Evolutionary conservation across 768 basidiomycete species (phyloP), one percentile per base, ranked within the genome.

Genomic region (Daedaleopsis sinensis): DNA sequence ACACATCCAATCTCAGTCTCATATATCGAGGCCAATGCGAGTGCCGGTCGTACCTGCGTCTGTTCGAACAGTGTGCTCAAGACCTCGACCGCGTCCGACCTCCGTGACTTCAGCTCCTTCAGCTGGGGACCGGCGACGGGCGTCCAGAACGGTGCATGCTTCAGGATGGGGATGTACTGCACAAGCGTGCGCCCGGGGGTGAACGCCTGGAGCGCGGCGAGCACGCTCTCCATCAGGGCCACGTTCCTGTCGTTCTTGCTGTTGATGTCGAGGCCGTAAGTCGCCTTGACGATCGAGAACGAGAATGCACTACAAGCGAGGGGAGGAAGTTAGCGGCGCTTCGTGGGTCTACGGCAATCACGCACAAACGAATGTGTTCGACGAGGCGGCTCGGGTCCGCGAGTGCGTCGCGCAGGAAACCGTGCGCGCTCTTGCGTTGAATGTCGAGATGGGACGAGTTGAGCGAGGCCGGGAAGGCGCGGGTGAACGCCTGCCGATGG

Each of bases 251-350:
- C 69, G 32, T 64, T 43, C 18, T 58, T 52, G 32, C 27, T 42
- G 39, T 50, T 49, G 21, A 68, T 56, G n/a, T 60, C 57, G 49
- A 67, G 55, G 19, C 67, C 67, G 44, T 68, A 68, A 10, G 59
- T 62, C 11, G 66, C 46, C 51, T 49, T 55, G 55, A 68, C 43
- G 32, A 68, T 68, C 16, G 62, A 47, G 10, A 58, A 55, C 3
- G 58, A 63, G 50, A 61, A 50, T 32, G 46, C 53, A 46, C 68
- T 68, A 23, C 11, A 2, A 35, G 24, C 38, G 19, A 38, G 35
- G 21, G 35, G 13, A 11, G 10, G 19, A n/a, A 38, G 35, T 13
- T 38, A 35, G 21, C 8, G 23, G 21, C 49, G 49, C n/a, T 5
- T 46, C 4, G 18, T 15, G 12, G 23, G 36, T 32, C 27, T 13